Evolutionary conservation across 2,329 filamentous ascomycete species (phyloP), one percentile per base, ranked within the genome.

Genomic region (Sporothrix variecibatus): DNA sequence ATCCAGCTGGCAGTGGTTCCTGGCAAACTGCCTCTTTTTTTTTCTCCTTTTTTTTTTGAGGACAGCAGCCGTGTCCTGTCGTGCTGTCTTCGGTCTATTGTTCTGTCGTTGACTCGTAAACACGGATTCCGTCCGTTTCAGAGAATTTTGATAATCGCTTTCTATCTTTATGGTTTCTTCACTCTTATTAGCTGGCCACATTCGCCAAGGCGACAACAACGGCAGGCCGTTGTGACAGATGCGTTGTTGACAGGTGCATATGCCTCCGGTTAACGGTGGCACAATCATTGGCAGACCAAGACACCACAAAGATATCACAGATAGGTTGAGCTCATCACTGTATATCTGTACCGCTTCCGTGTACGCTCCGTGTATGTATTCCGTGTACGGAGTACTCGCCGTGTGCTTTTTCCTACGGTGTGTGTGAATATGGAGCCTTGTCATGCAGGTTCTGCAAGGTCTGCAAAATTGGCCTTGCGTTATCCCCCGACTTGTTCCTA

Each of bases 401-500:
- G 38, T 58, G 17, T 38, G 34, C 31, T 40, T 20, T 12, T 43
- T 15, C 15, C 15, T 65, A 38, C 60, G 38, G 34, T 17, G 34
- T 43, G 60, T 65, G 11, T 43, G 34, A 46, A 46, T 62, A 62
- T 38, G 58, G 31, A 38, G 28, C 4, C 34, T 23, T 7, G 2
- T 38, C 31, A 38, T 62, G 58, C 58, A 62, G 17, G 58, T 62
- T 11, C n/a, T 58, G 53, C 31, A 31, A 71, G 58, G 38, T 9
- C n/a, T 58, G 53, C 31, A 31, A 71, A 9, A 40, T 49, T 34
- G 23, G 38, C 43, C 34, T 53, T 34, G 7, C 1, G 12, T 23
- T 17, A 17, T 9, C 6, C 43, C 65, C 73, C 75, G 75, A 72
- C 43, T 74, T 75, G 75, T 74, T 65, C 75, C 72, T 75, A 75